Evolutionary conservation across 768 basidiomycete genomes (phyloP), one percentile per base, ranked within the genome.

Genomic region (Crucibulum laeve): DNA sequence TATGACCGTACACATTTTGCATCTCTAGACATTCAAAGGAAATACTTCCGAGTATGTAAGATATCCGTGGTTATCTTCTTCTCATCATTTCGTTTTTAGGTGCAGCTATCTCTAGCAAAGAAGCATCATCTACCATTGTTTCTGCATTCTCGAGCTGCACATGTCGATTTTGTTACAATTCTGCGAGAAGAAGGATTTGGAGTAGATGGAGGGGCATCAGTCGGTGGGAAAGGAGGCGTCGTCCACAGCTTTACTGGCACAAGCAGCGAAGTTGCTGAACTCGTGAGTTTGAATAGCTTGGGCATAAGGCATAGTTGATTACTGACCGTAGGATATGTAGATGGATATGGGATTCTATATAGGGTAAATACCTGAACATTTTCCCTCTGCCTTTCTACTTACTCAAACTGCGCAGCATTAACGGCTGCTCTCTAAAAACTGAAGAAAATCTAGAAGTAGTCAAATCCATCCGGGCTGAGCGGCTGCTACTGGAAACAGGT

Each of bases 231-330:
- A 17, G 82, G 87, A 3, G 89, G 88, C 1, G 89, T 91, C 17
- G 86, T 90, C 3, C 90, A 91, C 56, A 87, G 84, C 48, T 89
- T 89, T 61, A 89, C 88, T 0, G 90, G 90, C 3, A 74, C 73
- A 0, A 54, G 55, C 3, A 73, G 70, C 26, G 87, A 92, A 55
- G 77, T 74, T 11, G 53, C 58, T 5, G 87, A 91, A 55, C 62
- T 87, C 36, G 85, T 87, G 45, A 54, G 80, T 60, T 8, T 14
- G 22, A 15, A 13, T 34, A 21, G 15, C n/a, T 26, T 28, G n/a
- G 32, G 4, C 28, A 24, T 13, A 15, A 28, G 24, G 7, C 8
- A 5, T 40, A 5, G 25, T 19, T 48, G n/a, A n/a, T n/a, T 25
- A 25, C 40, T 44, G 22, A 25, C 32, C n/a, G 8, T 36, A 36